Evolutionary conservation across 2,329 filamentous ascomycete genomes (phyloP).

Genomic region (Xylariaceae sp.): DNA sequence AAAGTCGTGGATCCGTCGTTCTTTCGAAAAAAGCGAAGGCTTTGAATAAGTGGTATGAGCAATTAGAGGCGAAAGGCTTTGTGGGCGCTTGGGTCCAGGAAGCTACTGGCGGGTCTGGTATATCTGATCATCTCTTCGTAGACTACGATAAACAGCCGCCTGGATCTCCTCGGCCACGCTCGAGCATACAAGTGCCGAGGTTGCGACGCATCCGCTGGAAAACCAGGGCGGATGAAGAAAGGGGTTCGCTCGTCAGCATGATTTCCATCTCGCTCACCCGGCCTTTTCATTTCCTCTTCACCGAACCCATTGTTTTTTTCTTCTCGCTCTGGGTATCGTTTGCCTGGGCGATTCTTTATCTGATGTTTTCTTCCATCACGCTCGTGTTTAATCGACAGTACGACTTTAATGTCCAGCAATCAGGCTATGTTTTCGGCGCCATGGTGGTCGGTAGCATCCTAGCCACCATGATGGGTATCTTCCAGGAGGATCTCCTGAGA

Average conservation of each 20-base stretch:
- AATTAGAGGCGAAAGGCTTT: conserved; percentile 60
- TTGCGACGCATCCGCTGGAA: conserved; percentile 67
- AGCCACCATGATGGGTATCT: conserved; percentile 63
- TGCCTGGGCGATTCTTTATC: conserved; percentile 81
- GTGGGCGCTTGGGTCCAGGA: conserved; percentile 41
- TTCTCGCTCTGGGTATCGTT: conserved; percentile 90
- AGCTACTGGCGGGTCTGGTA: background rate
- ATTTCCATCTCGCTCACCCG: conserved; percentile 68
- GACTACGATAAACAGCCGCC: conserved; percentile 16
- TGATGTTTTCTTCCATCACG: conserved; percentile 76
- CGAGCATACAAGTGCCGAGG: background rate
- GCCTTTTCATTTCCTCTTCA: conserved; percentile 71
- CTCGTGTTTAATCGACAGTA: conserved; percentile 67
- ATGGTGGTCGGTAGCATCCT: conserved; percentile 63
- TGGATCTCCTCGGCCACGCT: background rate
- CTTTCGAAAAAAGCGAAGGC: conserved; percentile 66
- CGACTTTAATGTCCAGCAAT: conserved; percentile 60
- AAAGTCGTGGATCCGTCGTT: conserved; percentile 76
- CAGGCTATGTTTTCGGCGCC: conserved; percentile 66
- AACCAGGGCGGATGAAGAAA: conserved; percentile 71
- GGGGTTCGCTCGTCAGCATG: conserved; percentile 61
- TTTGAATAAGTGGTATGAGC: conserved; percentile 74
- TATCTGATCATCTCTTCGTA: background rate
- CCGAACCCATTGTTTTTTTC: conserved; percentile 74
- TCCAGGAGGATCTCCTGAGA: conserved; percentile 62